Evolutionary conservation across 257 asterid species (phyloP), one percentile per base, ranked within the genome.

Genomic region (Verbascum thapsus): DNA sequence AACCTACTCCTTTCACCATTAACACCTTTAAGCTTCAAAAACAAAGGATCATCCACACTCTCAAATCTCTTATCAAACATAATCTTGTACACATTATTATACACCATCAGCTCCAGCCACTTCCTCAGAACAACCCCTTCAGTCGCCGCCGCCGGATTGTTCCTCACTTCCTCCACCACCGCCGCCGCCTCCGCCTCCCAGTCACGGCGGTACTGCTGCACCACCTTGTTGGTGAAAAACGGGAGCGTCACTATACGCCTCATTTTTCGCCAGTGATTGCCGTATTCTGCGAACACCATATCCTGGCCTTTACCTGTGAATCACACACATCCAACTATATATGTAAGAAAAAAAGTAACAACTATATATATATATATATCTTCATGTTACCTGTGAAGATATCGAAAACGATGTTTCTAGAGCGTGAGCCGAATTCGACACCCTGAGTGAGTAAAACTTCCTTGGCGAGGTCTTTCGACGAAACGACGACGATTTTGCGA

Each of bases 221-320:
- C 94, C 5, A 83, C 96, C 58, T 85, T 88, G 65, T 73, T 81
- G 0, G 96, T 88, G 61, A 88, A 85, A 58, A 87, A 85, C 0
- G 95, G 95, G 43, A 82, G 88, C 15, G 95, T 80, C 77, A 82
- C 76, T 54, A 88, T 81, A 49, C 94, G 76, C 37, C 94, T 70
- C 89, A 85, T 83, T 66, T 78, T 83, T 61, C 91, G 70, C 96
- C 94, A 88, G 56, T 88, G 96, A 2, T 88, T 88, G 6, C 94
- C 94, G 64, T 88, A 88, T 1, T 81, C 94, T 1, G 91, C 70
- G 59, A 88, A 88, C 37, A 88, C 75, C 87, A 88, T 76, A 66
- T 88, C 96, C 20, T 85, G 96, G 1, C 96, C 96, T 32, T 85
- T 83, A 26, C 32, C 32, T 26, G 96, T 88, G 73, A 88, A 88